Percentiles rank a stretch among this genome's conserved stretches.
Conservation (phyloP, 2,329 filamentous ascomycete species). For the Calcarisporium arbuscula region DNA sequence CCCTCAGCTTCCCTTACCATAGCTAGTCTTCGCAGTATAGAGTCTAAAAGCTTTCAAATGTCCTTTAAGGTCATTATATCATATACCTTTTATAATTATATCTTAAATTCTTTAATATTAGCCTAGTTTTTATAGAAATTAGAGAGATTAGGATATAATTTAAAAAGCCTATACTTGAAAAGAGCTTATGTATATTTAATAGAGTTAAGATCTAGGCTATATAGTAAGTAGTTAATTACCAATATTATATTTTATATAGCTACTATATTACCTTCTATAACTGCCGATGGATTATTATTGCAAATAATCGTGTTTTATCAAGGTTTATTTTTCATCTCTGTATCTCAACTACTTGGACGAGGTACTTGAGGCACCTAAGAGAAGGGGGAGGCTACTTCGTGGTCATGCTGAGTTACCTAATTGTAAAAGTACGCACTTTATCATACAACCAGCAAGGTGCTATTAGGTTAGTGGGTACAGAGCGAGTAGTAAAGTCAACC, state of each 20-base stretch:
- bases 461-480: too few relatives aligned
- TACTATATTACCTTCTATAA: background rate
- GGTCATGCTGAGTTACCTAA: too few relatives aligned
- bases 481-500: too few relatives aligned
- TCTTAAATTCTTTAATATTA: background rate
- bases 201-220: slow-evolving; percentile 2
- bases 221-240: background rate
- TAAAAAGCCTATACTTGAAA: background rate
- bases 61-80: background rate
- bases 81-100: background rate
- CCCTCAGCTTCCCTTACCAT: background rate
- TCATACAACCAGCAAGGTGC: too few relatives aligned
- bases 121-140: background rate
- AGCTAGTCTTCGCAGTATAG: background rate
- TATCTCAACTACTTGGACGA: too few relatives aligned
- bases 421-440: too few relatives aligned
- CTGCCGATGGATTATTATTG: too few relatives aligned
- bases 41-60: background rate
- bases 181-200: background rate
- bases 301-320: too few relatives aligned
- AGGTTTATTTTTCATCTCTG: too few relatives aligned
- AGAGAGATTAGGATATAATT: background rate
- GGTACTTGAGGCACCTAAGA: too few relatives aligned
- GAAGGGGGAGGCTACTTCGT: too few relatives aligned
- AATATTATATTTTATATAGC: background rate